phyloP scores from a whole-genome alignment of 352 stramenopile species.

The Globisporangium heterothallicum region DNA sequence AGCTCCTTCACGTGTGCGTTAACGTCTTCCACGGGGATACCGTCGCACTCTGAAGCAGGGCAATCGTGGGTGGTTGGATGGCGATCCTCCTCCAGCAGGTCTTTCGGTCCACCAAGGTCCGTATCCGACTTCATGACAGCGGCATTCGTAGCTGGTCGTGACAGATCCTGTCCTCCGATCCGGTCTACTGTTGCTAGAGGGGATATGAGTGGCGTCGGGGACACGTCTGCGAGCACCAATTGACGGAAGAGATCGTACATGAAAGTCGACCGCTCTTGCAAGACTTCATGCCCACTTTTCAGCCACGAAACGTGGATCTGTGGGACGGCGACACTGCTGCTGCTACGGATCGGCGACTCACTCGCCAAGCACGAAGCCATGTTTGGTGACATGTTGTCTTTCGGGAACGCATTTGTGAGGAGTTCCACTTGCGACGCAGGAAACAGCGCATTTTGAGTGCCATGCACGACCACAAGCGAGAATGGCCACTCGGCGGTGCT shows the following conservation, averaged over 20 bases:
- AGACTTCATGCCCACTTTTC: constrained; percentile 66
- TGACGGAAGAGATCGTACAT: constrained; percentile 52
- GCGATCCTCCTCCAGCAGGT: too few species aligned
- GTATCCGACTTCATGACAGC: too few species aligned
- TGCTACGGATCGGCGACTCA: too few species aligned
- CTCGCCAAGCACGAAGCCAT: constrained; percentile 12
- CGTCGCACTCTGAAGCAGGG: too few species aligned
- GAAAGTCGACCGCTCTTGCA: constrained; percentile 56
- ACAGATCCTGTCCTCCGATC: not conserved
- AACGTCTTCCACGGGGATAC: too few species aligned
- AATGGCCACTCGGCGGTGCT: constrained; percentile 25
- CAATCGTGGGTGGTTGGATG: too few species aligned
- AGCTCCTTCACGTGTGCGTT: constrained; percentile 22
- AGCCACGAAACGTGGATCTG: constrained; percentile 62
- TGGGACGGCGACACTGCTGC: too few species aligned
- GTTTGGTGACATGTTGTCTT: constrained; percentile 1
- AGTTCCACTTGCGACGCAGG: constrained; percentile 26
- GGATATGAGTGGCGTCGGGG: not conserved
- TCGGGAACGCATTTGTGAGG: constrained; percentile 16
- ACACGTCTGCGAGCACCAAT: constrained; percentile 16
- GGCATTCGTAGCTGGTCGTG: too few species aligned
- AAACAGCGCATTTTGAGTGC: constrained; percentile 47
- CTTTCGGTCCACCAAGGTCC: too few species aligned
- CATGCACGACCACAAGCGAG: constrained; percentile 50
- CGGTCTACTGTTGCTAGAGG: not conserved